A percentile compares a stretch with the other conserved stretches of the same genome.
phyloP scores from a whole-genome alignment of 768 basidiomycete species.

The Auricularia cornea region DNA sequence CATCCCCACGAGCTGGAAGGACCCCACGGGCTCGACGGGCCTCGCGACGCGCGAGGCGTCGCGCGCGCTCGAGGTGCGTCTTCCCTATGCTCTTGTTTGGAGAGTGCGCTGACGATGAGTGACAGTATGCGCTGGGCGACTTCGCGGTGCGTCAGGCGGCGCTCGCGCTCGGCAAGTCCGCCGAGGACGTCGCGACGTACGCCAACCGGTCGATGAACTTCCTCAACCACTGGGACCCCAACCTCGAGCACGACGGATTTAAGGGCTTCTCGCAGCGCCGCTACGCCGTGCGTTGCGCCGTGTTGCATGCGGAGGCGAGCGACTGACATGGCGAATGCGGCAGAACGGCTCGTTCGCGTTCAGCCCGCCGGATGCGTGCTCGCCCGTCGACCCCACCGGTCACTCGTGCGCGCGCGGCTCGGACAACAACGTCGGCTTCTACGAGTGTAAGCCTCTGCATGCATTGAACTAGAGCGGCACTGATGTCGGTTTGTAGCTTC shows the following conservation, averaged over 20 bases:
- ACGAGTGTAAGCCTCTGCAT: no score
- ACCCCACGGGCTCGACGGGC: constrained; percentile 40
- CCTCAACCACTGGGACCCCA: constrained; percentile 42
- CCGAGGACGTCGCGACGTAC: constrained; percentile 33
- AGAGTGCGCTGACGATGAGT: no score
- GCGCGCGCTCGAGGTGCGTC: constrained; percentile 36
- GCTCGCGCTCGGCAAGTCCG: constrained; percentile 30
- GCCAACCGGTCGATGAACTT: constrained; percentile 45
- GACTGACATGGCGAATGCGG: no score
- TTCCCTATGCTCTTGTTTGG: background rate
- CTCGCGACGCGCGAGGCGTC: constrained; percentile 44
- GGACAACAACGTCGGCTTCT: constrained; percentile 45
- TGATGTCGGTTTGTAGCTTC: constrained; percentile 33
- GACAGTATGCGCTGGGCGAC: constrained; percentile 43
- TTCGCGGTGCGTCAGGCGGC: constrained; percentile 48
- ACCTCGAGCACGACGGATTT: constrained; percentile 38
- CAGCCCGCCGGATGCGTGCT: constrained; percentile 42
- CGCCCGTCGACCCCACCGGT: constrained; percentile 36
- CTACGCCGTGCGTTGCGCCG: constrained; percentile 26
- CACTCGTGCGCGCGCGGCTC: constrained; percentile 43
- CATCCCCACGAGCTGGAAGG: constrained; percentile 41
- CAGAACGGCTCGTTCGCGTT: constrained; percentile 45
- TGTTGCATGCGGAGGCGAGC: no score
- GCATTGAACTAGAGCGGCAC: no score
- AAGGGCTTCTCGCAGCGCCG: constrained; percentile 39